Evolutionary conservation across 2,329 filamentous ascomycete genomes (phyloP).

Genomic region (Dactylellina sp.): DNA sequence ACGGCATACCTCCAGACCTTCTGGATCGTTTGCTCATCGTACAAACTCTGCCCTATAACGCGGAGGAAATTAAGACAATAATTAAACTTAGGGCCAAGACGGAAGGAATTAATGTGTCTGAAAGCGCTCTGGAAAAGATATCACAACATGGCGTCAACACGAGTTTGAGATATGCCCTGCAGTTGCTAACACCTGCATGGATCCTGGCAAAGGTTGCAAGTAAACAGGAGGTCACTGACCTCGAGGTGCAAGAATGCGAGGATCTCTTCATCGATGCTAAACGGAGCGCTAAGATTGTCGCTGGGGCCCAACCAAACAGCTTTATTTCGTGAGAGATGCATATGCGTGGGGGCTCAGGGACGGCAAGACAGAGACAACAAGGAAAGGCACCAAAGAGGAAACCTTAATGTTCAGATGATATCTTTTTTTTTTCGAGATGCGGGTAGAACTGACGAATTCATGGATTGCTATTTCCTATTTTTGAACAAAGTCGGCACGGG

Average conservation of each 20-base stretch:
- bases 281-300: constrained; percentile 78
- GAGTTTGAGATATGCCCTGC: constrained; percentile 90
- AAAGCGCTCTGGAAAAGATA: constrained; percentile 87
- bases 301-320: constrained; percentile 65
- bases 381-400: not conserved
- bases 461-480: constrained; percentile 36
- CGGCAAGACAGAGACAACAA: constrained; percentile 10
- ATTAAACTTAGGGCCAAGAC: constrained; percentile 84
- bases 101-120: constrained; percentile 81
- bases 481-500: constrained; percentile 38
- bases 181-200: constrained; percentile 86
- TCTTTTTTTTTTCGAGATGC: constrained; percentile 10
- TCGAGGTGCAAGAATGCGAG: constrained; percentile 76
- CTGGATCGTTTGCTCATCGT: constrained; percentile 94
- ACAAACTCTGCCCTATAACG: constrained; percentile 88
- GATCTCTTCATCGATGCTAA: constrained; percentile 85
- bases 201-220: constrained; percentile 61
- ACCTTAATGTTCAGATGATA: too few species aligned
- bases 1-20: constrained; percentile 94
- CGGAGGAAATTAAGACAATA: constrained; percentile 91
- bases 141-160: constrained; percentile 87
- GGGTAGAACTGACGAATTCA: constrained; percentile 46
- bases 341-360: constrained; percentile 8
- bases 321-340: constrained; percentile 50
- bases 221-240: constrained; percentile 82